A percentile compares a stretch with the other conserved stretches of the same genome.
These are phyloP conservation scores for Erodium maritimum DNA, from an alignment of 345 rosid species.

Conservation along the genomic window DNA sequence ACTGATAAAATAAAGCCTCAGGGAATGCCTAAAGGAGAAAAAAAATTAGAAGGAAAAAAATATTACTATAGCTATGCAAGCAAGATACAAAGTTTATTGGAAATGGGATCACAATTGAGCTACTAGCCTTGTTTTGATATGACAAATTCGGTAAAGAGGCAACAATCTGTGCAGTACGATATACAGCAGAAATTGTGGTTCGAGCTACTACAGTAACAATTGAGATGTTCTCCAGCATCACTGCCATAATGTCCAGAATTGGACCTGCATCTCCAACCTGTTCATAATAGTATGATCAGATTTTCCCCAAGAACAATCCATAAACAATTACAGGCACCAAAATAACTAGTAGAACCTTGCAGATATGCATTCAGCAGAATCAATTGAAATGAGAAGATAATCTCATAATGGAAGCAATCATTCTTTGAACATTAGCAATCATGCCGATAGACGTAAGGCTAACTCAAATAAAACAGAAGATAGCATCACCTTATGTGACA, in stretches of 20 bases:
- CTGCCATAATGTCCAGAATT: conserved; percentile 79
- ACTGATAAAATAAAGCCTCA: conserved; percentile 86
- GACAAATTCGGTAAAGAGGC: conserved; percentile 75
- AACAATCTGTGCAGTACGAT: conserved; percentile 83
- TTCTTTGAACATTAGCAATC: too few species aligned
- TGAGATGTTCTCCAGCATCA: conserved; percentile 83
- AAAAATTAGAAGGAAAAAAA: conserved; percentile 5
- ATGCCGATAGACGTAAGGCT: neutral
- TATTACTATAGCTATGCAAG: too few species aligned
- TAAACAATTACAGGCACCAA: too few species aligned
- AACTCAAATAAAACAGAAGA: conserved; percentile 2
- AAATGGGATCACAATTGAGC: neutral
- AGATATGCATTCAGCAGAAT: too few species aligned
- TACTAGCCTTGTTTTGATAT: conserved; percentile 69
- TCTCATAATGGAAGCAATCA: too few species aligned
- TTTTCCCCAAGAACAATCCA: too few species aligned
- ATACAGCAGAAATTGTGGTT: conserved; percentile 66
- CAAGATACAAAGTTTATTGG: neutral
- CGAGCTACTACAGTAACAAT: conserved; percentile 59
- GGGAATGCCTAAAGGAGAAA: conserved; percentile 62
- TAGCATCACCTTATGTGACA: conserved; percentile 48
- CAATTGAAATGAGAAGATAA: too few species aligned
- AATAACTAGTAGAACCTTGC: too few species aligned
- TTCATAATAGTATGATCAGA: conserved; percentile 11
- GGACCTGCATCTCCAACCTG: conserved; percentile 98